Evolutionary conservation across 352 stramenopile genomes (phyloP).

Genomic region (Peronospora farinosa): DNA sequence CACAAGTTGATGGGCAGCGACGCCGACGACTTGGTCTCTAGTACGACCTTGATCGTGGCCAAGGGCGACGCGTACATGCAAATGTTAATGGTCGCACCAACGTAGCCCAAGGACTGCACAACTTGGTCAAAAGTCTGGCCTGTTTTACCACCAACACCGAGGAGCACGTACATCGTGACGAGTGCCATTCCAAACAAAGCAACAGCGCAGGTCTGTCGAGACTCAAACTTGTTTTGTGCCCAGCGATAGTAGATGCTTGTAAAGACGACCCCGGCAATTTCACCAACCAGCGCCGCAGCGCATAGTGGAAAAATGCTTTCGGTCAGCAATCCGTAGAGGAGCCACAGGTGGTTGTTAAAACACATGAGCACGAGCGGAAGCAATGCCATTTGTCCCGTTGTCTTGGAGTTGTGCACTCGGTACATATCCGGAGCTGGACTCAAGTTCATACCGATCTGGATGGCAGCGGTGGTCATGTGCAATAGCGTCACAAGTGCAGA

Average conservation of each 20-base stretch:
- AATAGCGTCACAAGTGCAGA: slow-evolving; percentile 24
- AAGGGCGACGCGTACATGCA: slow-evolving; percentile 56
- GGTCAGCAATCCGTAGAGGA: slow-evolving; percentile 30
- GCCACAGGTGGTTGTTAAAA: slow-evolving; percentile 40
- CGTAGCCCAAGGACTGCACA: slow-evolving; percentile 27
- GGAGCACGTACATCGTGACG: slow-evolving; percentile 32
- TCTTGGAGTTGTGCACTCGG: slow-evolving; percentile 23
- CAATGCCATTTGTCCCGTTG: slow-evolving; percentile 31
- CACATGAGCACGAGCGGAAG: slow-evolving; percentile 38
- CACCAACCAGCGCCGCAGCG: slow-evolving; percentile 13
- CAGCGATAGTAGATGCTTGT: slow-evolving; percentile 25
- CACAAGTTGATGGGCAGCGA: slow-evolving; percentile 53
- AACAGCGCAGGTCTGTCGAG: slow-evolving; percentile 7
- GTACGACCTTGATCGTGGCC: slow-evolving; percentile 40
- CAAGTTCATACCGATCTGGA: slow-evolving; percentile 36
- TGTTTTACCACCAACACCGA: slow-evolving; percentile 33
- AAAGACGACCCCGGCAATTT: slow-evolving; percentile 21
- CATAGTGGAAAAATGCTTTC: slow-evolving; percentile 28
- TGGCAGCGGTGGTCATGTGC: slow-evolving; percentile 24
- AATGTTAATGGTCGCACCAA: slow-evolving; percentile 39
- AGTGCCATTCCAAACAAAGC: slow-evolving; percentile 14
- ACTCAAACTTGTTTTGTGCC: slow-evolving; percentile 13
- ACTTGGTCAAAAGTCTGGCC: slow-evolving; percentile 18
- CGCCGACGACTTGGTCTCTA: slow-evolving; percentile 43
- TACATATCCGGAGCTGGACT: slow-evolving; percentile 28